phyloP scores from a whole-genome alignment of 177 flowering plant species.

The Telopea speciosissima region DNA sequence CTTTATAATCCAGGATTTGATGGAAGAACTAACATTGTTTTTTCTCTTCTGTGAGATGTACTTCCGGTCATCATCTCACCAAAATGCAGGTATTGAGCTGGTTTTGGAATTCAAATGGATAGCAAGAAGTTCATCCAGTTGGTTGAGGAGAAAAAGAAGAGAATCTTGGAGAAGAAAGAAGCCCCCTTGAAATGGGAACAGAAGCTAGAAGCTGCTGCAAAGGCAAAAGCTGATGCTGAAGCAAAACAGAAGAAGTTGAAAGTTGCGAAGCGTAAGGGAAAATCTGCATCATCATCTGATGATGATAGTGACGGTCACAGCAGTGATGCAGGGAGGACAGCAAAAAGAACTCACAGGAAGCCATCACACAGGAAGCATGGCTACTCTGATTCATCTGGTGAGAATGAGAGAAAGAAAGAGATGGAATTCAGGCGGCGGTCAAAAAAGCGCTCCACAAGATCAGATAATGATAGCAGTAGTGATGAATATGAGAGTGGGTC shows the following conservation, averaged over 20 bases:
- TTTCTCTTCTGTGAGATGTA: slow-evolving; percentile 98
- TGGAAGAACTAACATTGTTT: slow-evolving; percentile 80
- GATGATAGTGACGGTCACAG: slow-evolving; percentile 42
- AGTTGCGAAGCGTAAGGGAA: slow-evolving; percentile 50
- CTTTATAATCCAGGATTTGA: slow-evolving; percentile 1
- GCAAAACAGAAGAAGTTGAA: slow-evolving; percentile 54
- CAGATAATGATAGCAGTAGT: slow-evolving; percentile 30
- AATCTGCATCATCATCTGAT: slow-evolving; percentile 49
- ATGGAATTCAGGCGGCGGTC: slow-evolving; percentile 44
- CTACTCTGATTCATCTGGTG: slow-evolving; percentile 45
- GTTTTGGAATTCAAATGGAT: slow-evolving; percentile 67
- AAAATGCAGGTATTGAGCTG: slow-evolving; percentile 79
- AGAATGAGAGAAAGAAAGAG: slow-evolving; percentile 48
- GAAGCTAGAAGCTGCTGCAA: slow-evolving; percentile 86
- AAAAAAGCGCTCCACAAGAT: slow-evolving; percentile 32
- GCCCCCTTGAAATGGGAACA: slow-evolving; percentile 97
- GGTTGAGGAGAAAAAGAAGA: slow-evolving; percentile 91
- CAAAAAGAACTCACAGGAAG: slow-evolving; percentile 56
- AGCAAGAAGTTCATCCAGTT: slow-evolving; percentile 84
- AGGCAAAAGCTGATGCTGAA: slow-evolving; percentile 77
- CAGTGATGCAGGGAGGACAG: slow-evolving; percentile 25
- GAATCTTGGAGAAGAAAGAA: slow-evolving; percentile 73
- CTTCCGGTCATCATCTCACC: slow-evolving; percentile 86
- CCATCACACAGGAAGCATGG: slow-evolving; percentile 37
- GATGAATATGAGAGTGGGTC: slow-evolving; percentile 31